Base-by-base conservation (phyloP, 2,329 filamentous ascomycete species). In the Fusarium zealandicum region DNA sequence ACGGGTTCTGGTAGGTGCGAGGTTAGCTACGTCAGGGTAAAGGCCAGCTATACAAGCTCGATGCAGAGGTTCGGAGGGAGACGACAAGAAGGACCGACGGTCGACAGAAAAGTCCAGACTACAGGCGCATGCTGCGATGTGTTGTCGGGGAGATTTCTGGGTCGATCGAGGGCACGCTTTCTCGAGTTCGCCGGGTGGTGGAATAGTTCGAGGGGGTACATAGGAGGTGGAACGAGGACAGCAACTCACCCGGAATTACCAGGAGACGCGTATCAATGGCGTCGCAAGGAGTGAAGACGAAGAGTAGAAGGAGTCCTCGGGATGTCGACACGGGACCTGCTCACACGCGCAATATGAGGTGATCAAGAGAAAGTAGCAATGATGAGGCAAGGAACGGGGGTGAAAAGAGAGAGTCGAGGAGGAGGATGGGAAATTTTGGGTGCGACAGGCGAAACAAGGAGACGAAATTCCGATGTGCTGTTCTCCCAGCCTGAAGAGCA, bases 311-410 rank as follows among this genome's bases (percentile, higher is more conserved):
- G 61, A 50, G 60, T 55, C 60, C 65, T 61, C 63, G 47, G 48
- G 17, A 42, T 60, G 54, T 61, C 51, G 50, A 61, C 45, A 46
- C 52, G 44, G 51, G 48, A 60, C 64, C 64, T 52, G 45, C 63
- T 68, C 66, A 65, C 65, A 64, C 61, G 64, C 67, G 65, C 63
- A 54, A 65, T 54, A 54, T 51, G 50, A 51, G 54, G 62, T 63
- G 63, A 67, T 65, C 60, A 56, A 62, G 62, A 66, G 69, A 71
- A 72, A 73, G 70, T 72, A 72, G 70, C 71, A 72, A 74, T 73
- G 73, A 73, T 69, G 70, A 65, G 59, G 65, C 59, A 61, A 59
- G 65, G 59, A 65, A 66, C 57, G 54, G 57, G 57, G 62, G 58
- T 54, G 59, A 64, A 62, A 57, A 59, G 57, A 63, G 58, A 61